phyloP scores from a whole-genome alignment of 1,284 basidiomycete genomes.

The Boletellus sp. region DNA sequence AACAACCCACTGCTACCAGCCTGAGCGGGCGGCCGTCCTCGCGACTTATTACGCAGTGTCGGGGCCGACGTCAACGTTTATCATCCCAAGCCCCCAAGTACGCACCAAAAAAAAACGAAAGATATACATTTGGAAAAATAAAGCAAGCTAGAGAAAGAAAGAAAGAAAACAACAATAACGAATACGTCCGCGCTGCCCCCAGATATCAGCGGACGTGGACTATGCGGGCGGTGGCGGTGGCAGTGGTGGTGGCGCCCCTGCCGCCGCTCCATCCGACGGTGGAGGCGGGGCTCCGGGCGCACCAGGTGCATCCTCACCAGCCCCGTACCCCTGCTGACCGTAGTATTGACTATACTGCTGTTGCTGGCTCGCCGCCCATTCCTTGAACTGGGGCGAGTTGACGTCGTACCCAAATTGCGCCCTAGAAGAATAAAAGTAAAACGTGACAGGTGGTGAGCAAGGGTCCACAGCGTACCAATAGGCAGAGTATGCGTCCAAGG shows the following conservation, averaged over 20 bases:
- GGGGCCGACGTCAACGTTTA: too few species aligned
- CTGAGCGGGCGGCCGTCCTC: too few species aligned
- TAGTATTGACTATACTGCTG: conserved; percentile 75
- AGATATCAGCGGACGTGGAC: not conserved
- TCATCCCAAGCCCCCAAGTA: too few species aligned
- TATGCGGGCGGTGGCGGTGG: conserved; percentile 23
- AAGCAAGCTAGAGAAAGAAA: conserved; percentile 23
- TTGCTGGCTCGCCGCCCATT: conserved; percentile 70
- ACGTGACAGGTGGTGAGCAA: not conserved
- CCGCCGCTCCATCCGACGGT: conserved; percentile 13
- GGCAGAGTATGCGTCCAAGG: conserved; percentile 60
- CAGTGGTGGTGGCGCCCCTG: conserved; percentile 13
- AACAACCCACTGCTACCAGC: too few species aligned
- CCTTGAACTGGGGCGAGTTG: conserved; percentile 75
- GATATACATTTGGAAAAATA: conserved; percentile 31
- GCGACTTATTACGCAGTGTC: too few species aligned
- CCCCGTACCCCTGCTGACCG: conserved; percentile 37
- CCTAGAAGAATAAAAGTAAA: conserved; percentile 39
- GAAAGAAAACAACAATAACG: conserved; percentile 15
- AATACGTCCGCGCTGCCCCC: conserved; percentile 2
- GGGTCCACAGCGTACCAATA: conserved; percentile 54
- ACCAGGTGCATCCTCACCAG: conserved; percentile 27
- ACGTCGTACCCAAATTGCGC: conserved; percentile 89
- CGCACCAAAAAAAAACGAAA: conserved; percentile 4
- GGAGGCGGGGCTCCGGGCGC: conserved; percentile 36